Evolutionary conservation across 768 basidiomycete species (phyloP).

Genomic region (Solioccasus polychromus): DNA sequence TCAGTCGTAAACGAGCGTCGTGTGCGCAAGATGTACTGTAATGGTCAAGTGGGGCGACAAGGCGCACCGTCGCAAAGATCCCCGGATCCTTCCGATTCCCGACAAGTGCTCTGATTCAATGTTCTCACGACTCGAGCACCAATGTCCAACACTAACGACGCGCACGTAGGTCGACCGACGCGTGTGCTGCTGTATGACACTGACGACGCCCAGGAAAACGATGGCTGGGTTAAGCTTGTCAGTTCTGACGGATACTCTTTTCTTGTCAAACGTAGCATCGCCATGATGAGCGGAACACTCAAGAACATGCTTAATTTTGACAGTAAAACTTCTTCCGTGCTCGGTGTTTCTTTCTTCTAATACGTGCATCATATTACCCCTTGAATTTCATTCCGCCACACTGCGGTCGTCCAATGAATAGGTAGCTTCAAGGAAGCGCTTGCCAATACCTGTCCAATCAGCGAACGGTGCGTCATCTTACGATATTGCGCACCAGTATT

Average conservation of each 20-base stretch:
- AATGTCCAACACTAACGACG: constrained; percentile 20
- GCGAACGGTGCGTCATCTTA: constrained; percentile 58
- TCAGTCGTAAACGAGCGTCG: constrained; percentile 15
- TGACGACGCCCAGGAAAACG: constrained; percentile 17
- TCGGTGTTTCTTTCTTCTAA: constrained; percentile 10
- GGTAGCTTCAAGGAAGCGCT: constrained; percentile 75
- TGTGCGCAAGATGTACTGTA: constrained; percentile 13
- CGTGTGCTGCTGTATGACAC: neutral
- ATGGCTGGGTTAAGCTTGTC: constrained; percentile 73
- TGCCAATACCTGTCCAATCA: constrained; percentile 64
- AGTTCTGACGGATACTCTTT: constrained; percentile 82
- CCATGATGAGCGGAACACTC: constrained; percentile 77
- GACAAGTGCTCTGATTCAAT: constrained; percentile 1
- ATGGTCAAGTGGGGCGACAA: constrained; percentile 12
- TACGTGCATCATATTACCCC: neutral
- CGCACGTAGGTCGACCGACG: constrained; percentile 14
- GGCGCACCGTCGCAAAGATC: neutral
- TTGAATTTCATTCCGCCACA: constrained; percentile 7
- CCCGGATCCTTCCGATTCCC: constrained; percentile 14
- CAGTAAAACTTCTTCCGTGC: constrained; percentile 38
- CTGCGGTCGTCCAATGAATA: constrained; percentile 25
- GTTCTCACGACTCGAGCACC: constrained; percentile 21
- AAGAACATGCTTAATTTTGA: constrained; percentile 74
- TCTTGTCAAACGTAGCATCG: constrained; percentile 72
- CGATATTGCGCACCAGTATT: too few relatives aligned